Conservation (phyloP, 225 moss, liverwort and hornwort species). For the Thuidium tamariscinum region DNA sequence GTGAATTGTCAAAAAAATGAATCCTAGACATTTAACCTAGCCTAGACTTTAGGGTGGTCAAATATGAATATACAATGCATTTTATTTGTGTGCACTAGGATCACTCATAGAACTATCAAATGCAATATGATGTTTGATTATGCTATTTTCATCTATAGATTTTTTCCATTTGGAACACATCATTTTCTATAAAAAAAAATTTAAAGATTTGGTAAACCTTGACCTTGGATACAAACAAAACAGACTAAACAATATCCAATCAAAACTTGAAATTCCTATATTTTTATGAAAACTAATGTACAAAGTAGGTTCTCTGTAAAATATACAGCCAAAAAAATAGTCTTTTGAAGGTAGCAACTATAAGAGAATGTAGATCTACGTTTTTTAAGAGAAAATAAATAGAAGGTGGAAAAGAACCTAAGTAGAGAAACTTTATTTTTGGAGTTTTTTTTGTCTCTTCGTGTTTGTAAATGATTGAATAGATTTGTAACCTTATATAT, state of each 20-base stretch:
- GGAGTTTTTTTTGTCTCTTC: neutral
- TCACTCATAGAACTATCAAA: neutral
- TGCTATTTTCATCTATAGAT: neutral
- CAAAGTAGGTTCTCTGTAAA: neutral
- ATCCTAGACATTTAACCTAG: neutral
- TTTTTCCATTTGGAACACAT: neutral
- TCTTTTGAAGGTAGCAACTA: fast-evolving
- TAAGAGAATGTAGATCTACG: neutral
- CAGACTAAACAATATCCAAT: neutral
- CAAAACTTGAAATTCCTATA: neutral
- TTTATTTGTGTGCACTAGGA: neutral
- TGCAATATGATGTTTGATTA: neutral
- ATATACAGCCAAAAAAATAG: neutral
- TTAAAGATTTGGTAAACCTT: neutral
- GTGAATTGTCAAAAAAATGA: neutral
- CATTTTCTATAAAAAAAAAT: neutral
- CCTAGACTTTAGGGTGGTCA: fast-evolving
- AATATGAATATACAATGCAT: neutral
- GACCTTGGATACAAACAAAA: neutral
- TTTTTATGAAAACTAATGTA: neutral
- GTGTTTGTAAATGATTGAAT: neutral
- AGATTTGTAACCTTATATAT: neutral
- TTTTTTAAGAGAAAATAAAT: neutral
- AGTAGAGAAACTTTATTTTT: neutral
- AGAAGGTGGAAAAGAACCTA: neutral